phyloP scores from a whole-genome alignment of 768 basidiomycete species.

The Suillus tomentosus region DNA sequence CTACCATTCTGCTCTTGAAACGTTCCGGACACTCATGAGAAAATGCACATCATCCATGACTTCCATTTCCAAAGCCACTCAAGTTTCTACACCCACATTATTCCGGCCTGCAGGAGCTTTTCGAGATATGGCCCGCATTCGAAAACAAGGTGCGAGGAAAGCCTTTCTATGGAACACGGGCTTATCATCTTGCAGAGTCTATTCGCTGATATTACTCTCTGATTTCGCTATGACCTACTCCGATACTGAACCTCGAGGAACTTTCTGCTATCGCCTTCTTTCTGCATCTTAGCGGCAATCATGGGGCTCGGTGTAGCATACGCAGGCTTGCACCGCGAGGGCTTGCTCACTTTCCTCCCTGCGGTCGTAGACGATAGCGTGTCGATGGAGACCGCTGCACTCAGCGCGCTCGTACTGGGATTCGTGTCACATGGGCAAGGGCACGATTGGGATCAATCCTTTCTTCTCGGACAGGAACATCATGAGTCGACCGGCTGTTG shows the following conservation, averaged over 20 bases:
- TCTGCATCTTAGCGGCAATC: slow-evolving; percentile 75
- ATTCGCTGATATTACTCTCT: slow-evolving; percentile 95
- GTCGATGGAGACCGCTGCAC: slow-evolving; percentile 86
- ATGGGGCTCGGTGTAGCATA: slow-evolving; percentile 94
- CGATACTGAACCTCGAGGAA: slow-evolving; percentile 95
- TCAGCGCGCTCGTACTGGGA: slow-evolving; percentile 86
- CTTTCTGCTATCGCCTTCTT: slow-evolving; percentile 87
- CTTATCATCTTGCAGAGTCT: slow-evolving; percentile 58
- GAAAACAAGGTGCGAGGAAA: slow-evolving; percentile 63
- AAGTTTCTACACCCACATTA: slow-evolving; percentile 97
- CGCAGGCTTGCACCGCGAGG: slow-evolving; percentile 87
- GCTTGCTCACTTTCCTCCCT: slow-evolving; percentile 77
- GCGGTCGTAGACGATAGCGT: slow-evolving; percentile 77
- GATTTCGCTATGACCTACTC: slow-evolving; percentile 99
- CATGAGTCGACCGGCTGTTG: slow-evolving; percentile 86
- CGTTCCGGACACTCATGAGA: slow-evolving; percentile 88
- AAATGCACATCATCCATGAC: slow-evolving; percentile 99
- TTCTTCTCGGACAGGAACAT: slow-evolving; percentile 93
- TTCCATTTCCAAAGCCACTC: slow-evolving; percentile 93
- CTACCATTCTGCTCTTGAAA: slow-evolving; percentile 90
- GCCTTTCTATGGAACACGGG: not conserved
- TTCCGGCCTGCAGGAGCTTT: slow-evolving; percentile 79
- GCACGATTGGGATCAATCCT: slow-evolving; percentile 94
- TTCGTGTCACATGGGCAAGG: slow-evolving; percentile 99
- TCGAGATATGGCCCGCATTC: slow-evolving; percentile 78